Conservation (phyloP, 345 rosid genomes). For the Populus alba region DNA sequence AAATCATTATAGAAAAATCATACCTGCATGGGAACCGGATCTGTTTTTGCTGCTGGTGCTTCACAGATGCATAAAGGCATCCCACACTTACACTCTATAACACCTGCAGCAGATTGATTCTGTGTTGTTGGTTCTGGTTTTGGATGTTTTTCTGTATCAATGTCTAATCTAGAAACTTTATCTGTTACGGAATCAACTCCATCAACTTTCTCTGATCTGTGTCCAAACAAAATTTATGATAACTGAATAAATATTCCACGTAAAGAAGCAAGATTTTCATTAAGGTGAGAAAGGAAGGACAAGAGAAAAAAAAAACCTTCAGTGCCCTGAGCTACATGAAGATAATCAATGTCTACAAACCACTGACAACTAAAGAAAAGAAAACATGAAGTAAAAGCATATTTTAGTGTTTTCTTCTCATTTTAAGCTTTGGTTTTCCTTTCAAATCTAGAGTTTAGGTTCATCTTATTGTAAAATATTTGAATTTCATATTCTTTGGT, state of each 20-base stretch:
- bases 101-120: constrained; percentile 25
- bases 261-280: neutral
- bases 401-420: too few relatives aligned
- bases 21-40: constrained; percentile 40
- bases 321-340: neutral
- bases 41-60: constrained; percentile 47
- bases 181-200: constrained; percentile 44
- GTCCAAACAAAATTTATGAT: constrained; percentile 23
- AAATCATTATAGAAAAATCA: neutral
- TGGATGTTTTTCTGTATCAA: constrained; percentile 36
- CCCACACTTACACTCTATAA: constrained; percentile 77
- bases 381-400: too few relatives aligned
- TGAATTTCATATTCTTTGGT: too few relatives aligned
- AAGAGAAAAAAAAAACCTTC: neutral
- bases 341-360: neutral
- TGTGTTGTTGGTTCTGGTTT: constrained; percentile 35
- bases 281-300: neutral
- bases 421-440: too few relatives aligned
- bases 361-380: too few relatives aligned
- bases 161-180: constrained; percentile 50
- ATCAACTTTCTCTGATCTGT: constrained; percentile 40
- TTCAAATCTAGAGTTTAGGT: too few relatives aligned
- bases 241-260: neutral
- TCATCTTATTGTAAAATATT: too few relatives aligned
- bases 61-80: constrained; percentile 94